These are phyloP conservation scores for Linanthus parryae DNA, from an alignment of 148 eudicot species.

Conservation along the genomic window DNA sequence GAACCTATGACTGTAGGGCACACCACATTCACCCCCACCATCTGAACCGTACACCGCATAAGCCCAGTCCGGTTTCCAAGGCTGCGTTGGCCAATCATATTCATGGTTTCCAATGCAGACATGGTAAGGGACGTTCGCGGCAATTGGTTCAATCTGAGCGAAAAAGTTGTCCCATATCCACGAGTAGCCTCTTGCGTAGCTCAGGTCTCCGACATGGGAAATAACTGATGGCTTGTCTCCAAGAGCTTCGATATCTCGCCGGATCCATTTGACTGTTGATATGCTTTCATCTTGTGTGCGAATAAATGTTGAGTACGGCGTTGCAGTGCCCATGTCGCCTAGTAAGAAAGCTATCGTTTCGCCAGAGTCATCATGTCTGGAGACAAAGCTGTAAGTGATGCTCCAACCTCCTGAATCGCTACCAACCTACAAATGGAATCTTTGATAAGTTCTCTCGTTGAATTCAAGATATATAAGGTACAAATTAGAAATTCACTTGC, in stretches of 20 bases:
- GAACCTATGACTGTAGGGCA: constrained; percentile 87
- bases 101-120: constrained; percentile 98
- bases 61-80: constrained; percentile 96
- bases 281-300: constrained; percentile 82
- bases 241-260: constrained; percentile 71
- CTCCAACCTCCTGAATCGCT: constrained; percentile 95
- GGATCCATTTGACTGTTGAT: constrained; percentile 85
- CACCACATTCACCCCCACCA: constrained; percentile 98
- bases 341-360: constrained; percentile 81
- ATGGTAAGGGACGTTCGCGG: constrained; percentile 75
- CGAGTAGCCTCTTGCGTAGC: constrained; percentile 85
- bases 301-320: constrained; percentile 68
- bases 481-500: background rate
- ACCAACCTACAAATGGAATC: constrained; percentile 55
- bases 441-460: background rate
- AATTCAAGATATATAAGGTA: too few species aligned
- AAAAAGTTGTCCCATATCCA: constrained; percentile 99
- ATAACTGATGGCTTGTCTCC: constrained; percentile 80
- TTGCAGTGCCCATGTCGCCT: constrained; percentile 97
- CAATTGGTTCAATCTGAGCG: constrained; percentile 72
- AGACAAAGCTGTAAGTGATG: constrained; percentile 57
- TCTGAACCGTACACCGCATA: constrained; percentile 48
- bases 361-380: constrained; percentile 55
- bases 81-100: constrained; percentile 92
- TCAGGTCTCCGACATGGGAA: constrained; percentile 94